Percentiles rank a stretch among this genome's conserved stretches.
phyloP scores from a whole-genome alignment of 2,329 filamentous ascomycete species.

The Epichloe amarillans region DNA sequence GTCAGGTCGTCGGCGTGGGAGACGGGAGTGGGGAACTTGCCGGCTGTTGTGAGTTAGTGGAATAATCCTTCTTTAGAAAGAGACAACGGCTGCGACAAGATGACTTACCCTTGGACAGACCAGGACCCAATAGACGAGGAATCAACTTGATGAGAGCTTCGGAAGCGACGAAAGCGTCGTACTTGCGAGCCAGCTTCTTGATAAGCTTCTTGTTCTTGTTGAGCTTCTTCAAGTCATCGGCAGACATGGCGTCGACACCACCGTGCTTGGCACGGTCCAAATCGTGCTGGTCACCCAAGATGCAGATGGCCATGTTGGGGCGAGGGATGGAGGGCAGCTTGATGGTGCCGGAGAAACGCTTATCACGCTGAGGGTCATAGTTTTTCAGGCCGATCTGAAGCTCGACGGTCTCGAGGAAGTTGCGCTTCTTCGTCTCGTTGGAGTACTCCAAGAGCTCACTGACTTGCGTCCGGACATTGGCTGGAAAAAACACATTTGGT shows the following conservation, averaged over 20 bases:
- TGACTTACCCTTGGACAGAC: slow-evolving; percentile 85
- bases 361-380: slow-evolving; percentile 99
- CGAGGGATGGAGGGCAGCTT: slow-evolving; percentile 84
- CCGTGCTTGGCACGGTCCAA: slow-evolving; percentile 99
- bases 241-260: slow-evolving; percentile 94
- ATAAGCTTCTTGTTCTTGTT: slow-evolving; percentile 99
- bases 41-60: slow-evolving; percentile 44
- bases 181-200: slow-evolving; percentile 99
- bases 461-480: slow-evolving; percentile 93
- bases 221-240: slow-evolving; percentile 99
- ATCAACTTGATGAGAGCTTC: slow-evolving; percentile 99
- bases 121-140: slow-evolving; percentile 95
- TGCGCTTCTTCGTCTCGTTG: slow-evolving; percentile 86
- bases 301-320: slow-evolving; percentile 78
- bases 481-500: slow-evolving; percentile 21
- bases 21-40: slow-evolving; percentile 99
- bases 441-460: slow-evolving; percentile 91
- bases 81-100: slow-evolving; percentile 8
- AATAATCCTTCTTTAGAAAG: neutral
- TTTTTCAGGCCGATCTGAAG: slow-evolving; percentile 93
- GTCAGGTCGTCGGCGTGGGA: slow-evolving; percentile 90
- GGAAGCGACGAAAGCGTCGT: slow-evolving; percentile 97
- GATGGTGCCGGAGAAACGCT: slow-evolving; percentile 99
- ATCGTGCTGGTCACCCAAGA: slow-evolving; percentile 74
- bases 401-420: slow-evolving; percentile 93